phyloP scores from a whole-genome alignment of 1,284 basidiomycete species.

The Pterula multifida region DNA sequence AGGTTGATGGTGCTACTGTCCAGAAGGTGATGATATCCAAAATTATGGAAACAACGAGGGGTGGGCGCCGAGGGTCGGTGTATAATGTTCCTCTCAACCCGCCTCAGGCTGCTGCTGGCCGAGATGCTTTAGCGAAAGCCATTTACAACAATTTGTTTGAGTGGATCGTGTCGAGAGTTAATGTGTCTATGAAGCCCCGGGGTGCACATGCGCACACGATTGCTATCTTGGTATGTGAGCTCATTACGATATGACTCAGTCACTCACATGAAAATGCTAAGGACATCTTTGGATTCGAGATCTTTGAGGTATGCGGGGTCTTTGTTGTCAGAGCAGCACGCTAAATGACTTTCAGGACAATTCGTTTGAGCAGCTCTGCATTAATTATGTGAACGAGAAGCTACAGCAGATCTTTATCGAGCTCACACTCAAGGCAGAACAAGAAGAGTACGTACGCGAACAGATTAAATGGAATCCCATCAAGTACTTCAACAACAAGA shows the following conservation, averaged over 20 bases:
- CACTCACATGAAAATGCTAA: slow-evolving; percentile 16
- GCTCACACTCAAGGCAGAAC: slow-evolving; percentile 95
- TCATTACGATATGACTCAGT: neutral
- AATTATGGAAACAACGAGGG: slow-evolving; percentile 88
- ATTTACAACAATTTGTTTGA: slow-evolving; percentile 99
- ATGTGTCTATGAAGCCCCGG: slow-evolving; percentile 90
- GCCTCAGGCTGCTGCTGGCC: slow-evolving; percentile 78
- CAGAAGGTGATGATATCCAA: slow-evolving; percentile 82
- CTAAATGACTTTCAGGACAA: slow-evolving; percentile 57
- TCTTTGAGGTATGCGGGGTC: slow-evolving; percentile 70
- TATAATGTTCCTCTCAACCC: slow-evolving; percentile 97
- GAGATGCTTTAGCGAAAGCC: slow-evolving; percentile 92
- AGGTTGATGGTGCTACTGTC: slow-evolving; percentile 68
- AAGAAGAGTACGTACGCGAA: slow-evolving; percentile 97
- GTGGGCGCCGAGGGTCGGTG: slow-evolving; percentile 86
- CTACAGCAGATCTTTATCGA: slow-evolving; percentile 99
- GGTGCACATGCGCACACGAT: slow-evolving; percentile 73
- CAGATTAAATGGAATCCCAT: slow-evolving; percentile 99
- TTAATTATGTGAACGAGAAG: slow-evolving; percentile 99
- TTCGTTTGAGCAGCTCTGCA: slow-evolving; percentile 98
- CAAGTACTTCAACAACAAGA: slow-evolving; percentile 94
- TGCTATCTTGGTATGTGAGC: slow-evolving; percentile 68
- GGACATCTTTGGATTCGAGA: slow-evolving; percentile 98
- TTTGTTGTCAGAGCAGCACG: neutral
- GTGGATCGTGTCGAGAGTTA: slow-evolving; percentile 97